These are phyloP conservation scores for Macroventuria anomochaeta DNA, from an alignment of 2,329 filamentous ascomycete species.

Conservation along the genomic window DNA sequence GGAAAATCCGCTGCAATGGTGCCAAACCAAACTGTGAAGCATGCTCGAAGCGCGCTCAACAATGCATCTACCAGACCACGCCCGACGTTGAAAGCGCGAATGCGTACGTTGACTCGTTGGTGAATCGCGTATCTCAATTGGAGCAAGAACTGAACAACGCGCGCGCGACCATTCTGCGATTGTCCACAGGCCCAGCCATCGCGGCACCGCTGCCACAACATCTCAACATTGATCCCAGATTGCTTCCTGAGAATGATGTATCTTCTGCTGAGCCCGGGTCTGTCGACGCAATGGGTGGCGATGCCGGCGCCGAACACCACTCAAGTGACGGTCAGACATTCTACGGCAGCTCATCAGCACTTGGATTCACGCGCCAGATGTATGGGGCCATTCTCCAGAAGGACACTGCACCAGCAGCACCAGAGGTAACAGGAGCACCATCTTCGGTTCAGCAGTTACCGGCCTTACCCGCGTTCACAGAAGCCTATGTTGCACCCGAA, in stretches of 20 bases:
- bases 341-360: conserved; percentile 18
- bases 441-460: not conserved
- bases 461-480: not conserved
- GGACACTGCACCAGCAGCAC: not conserved
- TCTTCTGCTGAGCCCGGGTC: not conserved
- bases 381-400: conserved; percentile 11
- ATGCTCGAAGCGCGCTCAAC: conserved; percentile 8
- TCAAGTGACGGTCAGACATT: conserved; percentile 3
- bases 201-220: not conserved
- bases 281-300: conserved; percentile 18
- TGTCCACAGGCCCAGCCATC: conserved; percentile 2
- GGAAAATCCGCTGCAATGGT: conserved; percentile 17
- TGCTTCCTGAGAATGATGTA: conserved; percentile 1
- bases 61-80: conserved; percentile 15
- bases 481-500: conserved; percentile 5
- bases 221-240: conserved; percentile 8
- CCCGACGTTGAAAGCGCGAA: conserved; percentile 3
- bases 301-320: not conserved
- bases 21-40: conserved; percentile 13
- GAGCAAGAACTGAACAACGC: conserved; percentile 12
- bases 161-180: not conserved
- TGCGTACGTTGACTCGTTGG: conserved; percentile 12
- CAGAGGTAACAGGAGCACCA: not conserved
- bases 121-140: conserved; percentile 12
- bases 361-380: conserved; percentile 15